Conservation (phyloP, 2,329 filamentous ascomycete species). For the Camillea tinctor region DNA sequence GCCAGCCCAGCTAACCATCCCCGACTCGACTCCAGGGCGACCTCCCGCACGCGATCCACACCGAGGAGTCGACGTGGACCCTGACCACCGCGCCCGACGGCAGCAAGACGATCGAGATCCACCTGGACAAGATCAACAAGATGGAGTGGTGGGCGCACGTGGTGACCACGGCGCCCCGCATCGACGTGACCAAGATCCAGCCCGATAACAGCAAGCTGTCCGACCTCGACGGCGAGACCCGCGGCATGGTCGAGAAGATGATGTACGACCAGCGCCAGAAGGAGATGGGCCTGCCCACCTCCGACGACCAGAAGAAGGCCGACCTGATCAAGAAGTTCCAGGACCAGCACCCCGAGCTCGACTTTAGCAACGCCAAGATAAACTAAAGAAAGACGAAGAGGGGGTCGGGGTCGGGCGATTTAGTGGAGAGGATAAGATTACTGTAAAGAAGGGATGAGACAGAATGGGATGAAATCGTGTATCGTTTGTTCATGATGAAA, state of each 20-base stretch:
- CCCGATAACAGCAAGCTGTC: conserved; percentile 90
- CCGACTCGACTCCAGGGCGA: conserved; percentile 62
- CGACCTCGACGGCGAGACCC: conserved; percentile 91
- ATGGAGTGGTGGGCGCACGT: conserved; percentile 99
- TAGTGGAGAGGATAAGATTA: no score
- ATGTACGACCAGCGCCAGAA: conserved; percentile 99
- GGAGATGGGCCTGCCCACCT: conserved; percentile 83
- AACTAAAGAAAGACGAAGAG: conserved; percentile 38
- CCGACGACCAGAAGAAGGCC: conserved; percentile 92
- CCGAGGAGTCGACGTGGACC: conserved; percentile 95
- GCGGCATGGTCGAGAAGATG: conserved; percentile 99
- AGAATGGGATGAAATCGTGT: no score
- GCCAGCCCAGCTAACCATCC: conserved; percentile 13
- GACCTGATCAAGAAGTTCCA: conserved; percentile 95
- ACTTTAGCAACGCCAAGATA: conserved; percentile 70
- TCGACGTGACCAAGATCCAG: conserved; percentile 92
- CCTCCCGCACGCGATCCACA: conserved; percentile 73
- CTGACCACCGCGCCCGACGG: conserved; percentile 71
- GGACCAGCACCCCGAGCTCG: conserved; percentile 71
- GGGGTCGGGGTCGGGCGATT: no score
- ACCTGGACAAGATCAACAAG: conserved; percentile 95
- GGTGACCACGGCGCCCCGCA: conserved; percentile 79
- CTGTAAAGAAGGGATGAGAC: no score
- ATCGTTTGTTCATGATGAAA: no score
- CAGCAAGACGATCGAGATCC: conserved; percentile 67